Conservation (phyloP, 1,139 yeast genomes). For the Sugiyamaella pinicola region DNA sequence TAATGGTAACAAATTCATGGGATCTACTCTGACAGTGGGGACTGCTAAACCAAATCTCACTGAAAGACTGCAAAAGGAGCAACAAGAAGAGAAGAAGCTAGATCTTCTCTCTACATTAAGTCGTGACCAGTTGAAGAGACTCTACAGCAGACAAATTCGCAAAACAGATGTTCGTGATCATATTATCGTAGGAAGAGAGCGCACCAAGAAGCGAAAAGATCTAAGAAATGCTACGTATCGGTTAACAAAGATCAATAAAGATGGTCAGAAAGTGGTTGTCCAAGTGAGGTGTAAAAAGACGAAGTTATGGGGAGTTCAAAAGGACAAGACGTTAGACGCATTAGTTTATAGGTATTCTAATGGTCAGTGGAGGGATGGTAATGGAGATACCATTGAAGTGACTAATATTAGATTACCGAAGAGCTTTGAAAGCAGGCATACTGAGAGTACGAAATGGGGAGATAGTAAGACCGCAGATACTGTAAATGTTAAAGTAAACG, state of each 20-base stretch:
- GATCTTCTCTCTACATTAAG: constrained; percentile 42
- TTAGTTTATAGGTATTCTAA: constrained; percentile 62
- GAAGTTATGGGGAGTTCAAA: constrained; percentile 88
- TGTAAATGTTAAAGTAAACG: constrained; percentile 26
- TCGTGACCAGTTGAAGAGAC: constrained; percentile 49
- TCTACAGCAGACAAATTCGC: constrained; percentile 39
- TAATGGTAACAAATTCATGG: constrained; percentile 75
- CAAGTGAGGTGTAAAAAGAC: constrained; percentile 61
- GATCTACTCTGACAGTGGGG: constrained; percentile 61
- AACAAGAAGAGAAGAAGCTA: constrained; percentile 39
- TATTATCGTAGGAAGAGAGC: constrained; percentile 62
- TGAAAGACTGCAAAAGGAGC: constrained; percentile 51
- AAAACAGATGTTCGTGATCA: constrained; percentile 48
- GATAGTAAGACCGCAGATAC: no score
- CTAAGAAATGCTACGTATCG: constrained; percentile 64
- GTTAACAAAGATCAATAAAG: constrained; percentile 57
- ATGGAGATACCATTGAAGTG: constrained; percentile 71
- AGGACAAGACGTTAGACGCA: constrained; percentile 60
- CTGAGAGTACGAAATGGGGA: constrained; percentile 31
- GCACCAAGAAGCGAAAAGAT: constrained; percentile 57
- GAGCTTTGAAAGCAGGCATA: constrained; percentile 26
- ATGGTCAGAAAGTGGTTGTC: constrained; percentile 49
- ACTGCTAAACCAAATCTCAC: constrained; percentile 51
- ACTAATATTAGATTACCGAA: constrained; percentile 31
- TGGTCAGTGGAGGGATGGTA: constrained; percentile 83